Base-by-base conservation (phyloP, 441 rosid species). In the Croton setiger region DNA sequence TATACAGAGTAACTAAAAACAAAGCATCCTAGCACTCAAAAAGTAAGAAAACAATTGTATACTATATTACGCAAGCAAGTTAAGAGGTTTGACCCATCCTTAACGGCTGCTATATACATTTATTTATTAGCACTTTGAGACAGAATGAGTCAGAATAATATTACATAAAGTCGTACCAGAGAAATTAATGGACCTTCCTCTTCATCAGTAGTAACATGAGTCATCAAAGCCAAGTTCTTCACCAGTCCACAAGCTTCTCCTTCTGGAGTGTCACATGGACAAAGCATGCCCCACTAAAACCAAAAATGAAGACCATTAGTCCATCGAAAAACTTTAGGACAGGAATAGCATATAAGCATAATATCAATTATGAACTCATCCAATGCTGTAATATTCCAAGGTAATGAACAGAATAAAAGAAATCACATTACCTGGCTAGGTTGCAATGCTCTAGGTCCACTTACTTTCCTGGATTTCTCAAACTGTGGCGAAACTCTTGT, bases 361-460 rank as follows among this genome's bases (percentile, higher is more conserved):
- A 63, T 27, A 70, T 48, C 61, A 18, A n/a, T 47, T 12, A 8
- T 43, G 33, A 14, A 71, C 58, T 58, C 66, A 71, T 59, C n/a
- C 36, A 45, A 54, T 17, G 35, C 31, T 12, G 37, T 18, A 49
- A 57, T 35, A 4, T 17, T 55, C 49, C 9, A 68, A 73, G 63
- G 66, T 48, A 68, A 67, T 57, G 52, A 27, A 36, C 54, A 64
- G 66, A 78, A 4, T 9, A 23, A 71, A 54, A 5, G 43, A 9
- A 0, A 39, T 17, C 74, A 21, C 36, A 3, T 72, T 80, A 95
- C 98, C 93, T 95, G 98, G 76, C 98, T 95, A 61, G 99, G 99
- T 80, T 95, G 98, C 86, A 95, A 86, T 15, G 99, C 97, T 81
- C 98, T 88, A 43, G 99, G 98, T 77, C 99, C 99, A 85, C 99